Conservation (phyloP, 352 stramenopile genomes). For the Saprolegnia parasitica region DNA sequence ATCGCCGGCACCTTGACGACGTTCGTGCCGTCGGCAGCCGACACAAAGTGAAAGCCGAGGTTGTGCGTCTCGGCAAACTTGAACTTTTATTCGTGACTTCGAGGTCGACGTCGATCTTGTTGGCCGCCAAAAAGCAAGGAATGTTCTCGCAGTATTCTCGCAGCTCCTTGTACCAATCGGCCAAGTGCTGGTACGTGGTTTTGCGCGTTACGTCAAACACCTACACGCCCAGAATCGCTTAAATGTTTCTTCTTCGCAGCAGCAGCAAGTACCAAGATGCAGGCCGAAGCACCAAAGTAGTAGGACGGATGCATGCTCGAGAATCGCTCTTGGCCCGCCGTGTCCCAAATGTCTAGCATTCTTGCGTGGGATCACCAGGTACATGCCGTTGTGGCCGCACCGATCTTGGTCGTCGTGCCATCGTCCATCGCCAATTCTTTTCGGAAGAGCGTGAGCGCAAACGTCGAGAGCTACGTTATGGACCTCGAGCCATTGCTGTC, state of each 20-base stretch:
- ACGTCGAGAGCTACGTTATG: conserved; percentile 86
- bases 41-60: conserved; percentile 93
- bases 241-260: too few species aligned
- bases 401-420: conserved; percentile 54
- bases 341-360: conserved; percentile 94
- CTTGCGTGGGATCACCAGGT: too few species aligned
- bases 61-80: conserved; percentile 93
- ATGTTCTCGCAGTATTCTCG: conserved; percentile 90
- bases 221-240: conserved; percentile 27
- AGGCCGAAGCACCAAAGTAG: conserved; percentile 93
- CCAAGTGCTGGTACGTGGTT: conserved; percentile 92
- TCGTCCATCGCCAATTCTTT: conserved; percentile 88
- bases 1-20: conserved; percentile 81
- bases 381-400: too few species aligned
- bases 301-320: conserved; percentile 94
- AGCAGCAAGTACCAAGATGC: conserved; percentile 67
- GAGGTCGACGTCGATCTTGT: conserved; percentile 96
- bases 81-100: conserved; percentile 95
- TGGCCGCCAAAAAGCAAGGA: conserved; percentile 91
- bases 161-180: conserved; percentile 89
- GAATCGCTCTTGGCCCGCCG: conserved; percentile 93
- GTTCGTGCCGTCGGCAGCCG: conserved; percentile 92
- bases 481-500: neutral
- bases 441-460: conserved; percentile 91
- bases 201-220: conserved; percentile 96